These are phyloP conservation scores for Russula earlei DNA, from an alignment of 768 basidiomycete genomes.

Conservation along the genomic window DNA sequence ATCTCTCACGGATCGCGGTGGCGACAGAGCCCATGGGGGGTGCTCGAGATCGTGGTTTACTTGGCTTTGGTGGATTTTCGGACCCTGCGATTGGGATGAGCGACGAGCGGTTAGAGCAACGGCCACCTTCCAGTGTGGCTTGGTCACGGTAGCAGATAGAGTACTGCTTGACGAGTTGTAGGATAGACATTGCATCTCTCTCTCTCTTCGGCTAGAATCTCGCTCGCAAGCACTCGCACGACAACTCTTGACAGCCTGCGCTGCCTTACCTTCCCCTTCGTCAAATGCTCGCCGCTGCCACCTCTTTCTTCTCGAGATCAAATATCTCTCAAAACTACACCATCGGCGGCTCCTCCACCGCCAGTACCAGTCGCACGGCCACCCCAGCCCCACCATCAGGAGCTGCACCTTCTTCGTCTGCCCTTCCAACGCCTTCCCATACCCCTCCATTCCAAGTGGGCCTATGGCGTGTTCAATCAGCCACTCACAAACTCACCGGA, in stretches of 20 bases:
- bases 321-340: conserved; percentile 75
- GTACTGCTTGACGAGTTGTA: no score
- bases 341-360: conserved; percentile 34
- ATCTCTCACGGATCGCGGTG: conserved; percentile 30
- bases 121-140: neutral
- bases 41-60: conserved; percentile 30
- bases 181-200: no score
- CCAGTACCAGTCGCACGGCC: conserved; percentile 26
- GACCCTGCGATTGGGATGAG: conserved; percentile 34
- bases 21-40: conserved; percentile 37
- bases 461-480: conserved; percentile 82
- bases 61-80: conserved; percentile 30
- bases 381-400: conserved; percentile 30
- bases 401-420: conserved; percentile 26
- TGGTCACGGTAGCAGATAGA: no score
- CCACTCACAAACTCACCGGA: conserved; percentile 77
- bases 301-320: conserved; percentile 74
- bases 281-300: conserved; percentile 64
- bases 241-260: neutral
- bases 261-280: neutral
- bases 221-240: neutral
- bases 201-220: no score
- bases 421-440: conserved; percentile 32
- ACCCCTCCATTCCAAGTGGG: conserved; percentile 62
- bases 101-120: conserved; percentile 9